phyloP scores from a whole-genome alignment of 257 asterid genomes.

The Solanum chmielewskii region DNA sequence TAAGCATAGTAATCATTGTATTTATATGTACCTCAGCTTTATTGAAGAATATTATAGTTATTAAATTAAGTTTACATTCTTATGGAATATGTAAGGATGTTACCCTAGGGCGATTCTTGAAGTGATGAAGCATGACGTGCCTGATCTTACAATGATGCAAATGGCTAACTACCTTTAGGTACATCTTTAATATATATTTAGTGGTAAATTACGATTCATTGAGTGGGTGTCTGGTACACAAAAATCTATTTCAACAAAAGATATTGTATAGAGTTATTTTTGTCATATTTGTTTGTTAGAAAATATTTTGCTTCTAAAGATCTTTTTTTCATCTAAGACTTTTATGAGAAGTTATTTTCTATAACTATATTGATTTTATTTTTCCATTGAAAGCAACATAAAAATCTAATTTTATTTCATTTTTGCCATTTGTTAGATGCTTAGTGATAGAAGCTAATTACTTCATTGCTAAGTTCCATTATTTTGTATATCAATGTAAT shows the following conservation, averaged over 20 bases:
- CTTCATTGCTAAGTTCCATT: background rate
- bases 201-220: background rate
- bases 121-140: constrained; percentile 3
- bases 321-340: background rate
- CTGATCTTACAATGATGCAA: constrained; percentile 18
- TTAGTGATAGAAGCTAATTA: background rate
- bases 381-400: too few relatives aligned
- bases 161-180: constrained; percentile 24
- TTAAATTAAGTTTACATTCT: too few relatives aligned
- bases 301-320: background rate
- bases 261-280: too few relatives aligned
- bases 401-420: too few relatives aligned
- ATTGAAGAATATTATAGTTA: background rate
- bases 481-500: background rate
- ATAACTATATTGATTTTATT: background rate
- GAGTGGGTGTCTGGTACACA: background rate
- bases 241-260: too few relatives aligned
- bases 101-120: background rate
- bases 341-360: background rate
- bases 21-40: background rate
- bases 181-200: background rate
- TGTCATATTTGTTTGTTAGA: too few relatives aligned
- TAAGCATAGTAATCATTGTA: background rate
- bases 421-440: background rate
- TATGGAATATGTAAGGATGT: background rate